A percentile compares a stretch with the other conserved stretches of the same genome.
Conservation (phyloP, 2,329 filamentous ascomycete genomes). For the Colletotrichum phormii region DNA sequence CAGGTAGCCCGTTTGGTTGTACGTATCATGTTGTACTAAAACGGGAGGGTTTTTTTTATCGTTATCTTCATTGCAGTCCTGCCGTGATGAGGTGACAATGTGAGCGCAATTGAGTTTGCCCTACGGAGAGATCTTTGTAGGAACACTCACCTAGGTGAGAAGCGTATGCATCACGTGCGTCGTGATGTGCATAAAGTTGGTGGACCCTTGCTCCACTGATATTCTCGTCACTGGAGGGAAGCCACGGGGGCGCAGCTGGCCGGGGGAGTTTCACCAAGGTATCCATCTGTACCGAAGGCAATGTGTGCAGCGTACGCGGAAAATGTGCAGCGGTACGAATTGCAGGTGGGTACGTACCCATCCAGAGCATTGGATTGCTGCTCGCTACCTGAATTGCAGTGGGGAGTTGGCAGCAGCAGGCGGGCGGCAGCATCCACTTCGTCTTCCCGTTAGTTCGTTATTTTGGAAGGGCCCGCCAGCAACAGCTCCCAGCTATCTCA, state of each 20-base stretch:
- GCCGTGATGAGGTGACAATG: neutral
- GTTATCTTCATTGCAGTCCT: neutral
- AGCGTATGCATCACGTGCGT: constrained; percentile 17
- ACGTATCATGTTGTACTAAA: constrained; percentile 35
- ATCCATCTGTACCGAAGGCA: constrained; percentile 18
- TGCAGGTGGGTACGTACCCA: constrained; percentile 26
- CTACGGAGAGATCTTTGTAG: no score
- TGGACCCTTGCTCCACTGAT: constrained; percentile 21
- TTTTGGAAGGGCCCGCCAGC: constrained; percentile 27
- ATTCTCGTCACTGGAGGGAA: constrained; percentile 13
- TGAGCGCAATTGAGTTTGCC: neutral
- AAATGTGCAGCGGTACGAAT: neutral
- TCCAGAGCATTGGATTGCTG: constrained; percentile 6
- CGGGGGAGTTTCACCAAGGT: constrained; percentile 30
- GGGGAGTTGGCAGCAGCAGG: constrained; percentile 7
- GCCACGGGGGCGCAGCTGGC: constrained; percentile 35
- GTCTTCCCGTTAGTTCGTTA: constrained; percentile 31
- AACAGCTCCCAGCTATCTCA: constrained; percentile 24
- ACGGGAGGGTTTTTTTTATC: constrained; percentile 28
- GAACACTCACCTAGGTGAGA: constrained; percentile 13
- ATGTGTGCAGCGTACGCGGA: neutral
- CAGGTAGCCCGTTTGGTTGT: constrained; percentile 24
- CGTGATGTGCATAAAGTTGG: constrained; percentile 33
- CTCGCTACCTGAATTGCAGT: constrained; percentile 12
- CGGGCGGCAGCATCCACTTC: constrained; percentile 21